These are phyloP conservation scores for Terana coerulea DNA, from an alignment of 768 basidiomycete species.

Conservation along the genomic window DNA sequence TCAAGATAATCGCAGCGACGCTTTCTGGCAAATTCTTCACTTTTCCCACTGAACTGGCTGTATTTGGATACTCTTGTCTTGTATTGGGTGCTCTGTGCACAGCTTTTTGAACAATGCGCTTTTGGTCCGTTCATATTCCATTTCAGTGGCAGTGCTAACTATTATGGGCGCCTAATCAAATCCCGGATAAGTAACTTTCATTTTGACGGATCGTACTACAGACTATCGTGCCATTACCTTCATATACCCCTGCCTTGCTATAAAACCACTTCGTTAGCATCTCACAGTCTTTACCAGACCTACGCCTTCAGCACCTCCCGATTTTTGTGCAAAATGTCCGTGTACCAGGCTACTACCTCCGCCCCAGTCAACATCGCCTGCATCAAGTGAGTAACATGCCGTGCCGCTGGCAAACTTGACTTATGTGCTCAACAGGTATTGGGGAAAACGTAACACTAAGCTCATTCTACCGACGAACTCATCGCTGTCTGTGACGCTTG, in stretches of 20 bases:
- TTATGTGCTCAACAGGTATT: constrained; percentile 53
- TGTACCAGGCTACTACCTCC: constrained; percentile 83
- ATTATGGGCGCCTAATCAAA: constrained; percentile 6
- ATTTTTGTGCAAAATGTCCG: constrained; percentile 47
- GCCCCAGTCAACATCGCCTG: constrained; percentile 98
- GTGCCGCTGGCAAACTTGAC: constrained; percentile 2
- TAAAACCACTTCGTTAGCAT: neutral
- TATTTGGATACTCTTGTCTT: neutral
- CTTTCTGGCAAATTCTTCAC: constrained; percentile 3
- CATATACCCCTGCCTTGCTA: constrained; percentile 5
- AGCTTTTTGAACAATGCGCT: neutral
- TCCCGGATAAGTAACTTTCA: neutral
- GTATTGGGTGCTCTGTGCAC: neutral
- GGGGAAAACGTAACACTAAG: constrained; percentile 96
- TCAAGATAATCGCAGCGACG: constrained; percentile 9
- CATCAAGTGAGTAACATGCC: constrained; percentile 67
- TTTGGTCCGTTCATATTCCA: neutral
- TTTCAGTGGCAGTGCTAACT: constrained; percentile 2
- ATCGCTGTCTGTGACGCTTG: constrained; percentile 95
- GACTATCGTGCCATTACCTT: constrained; percentile 2
- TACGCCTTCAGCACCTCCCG: constrained; percentile 6
- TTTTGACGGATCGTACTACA: constrained; percentile 3
- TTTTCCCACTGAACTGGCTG: neutral
- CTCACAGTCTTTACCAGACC: constrained; percentile 1
- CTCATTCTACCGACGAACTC: constrained; percentile 97